Percentiles rank a stretch among this genome's conserved stretches.
Conservation (phyloP, 1,284 basidiomycete genomes). For the Meira nashicola region DNA sequence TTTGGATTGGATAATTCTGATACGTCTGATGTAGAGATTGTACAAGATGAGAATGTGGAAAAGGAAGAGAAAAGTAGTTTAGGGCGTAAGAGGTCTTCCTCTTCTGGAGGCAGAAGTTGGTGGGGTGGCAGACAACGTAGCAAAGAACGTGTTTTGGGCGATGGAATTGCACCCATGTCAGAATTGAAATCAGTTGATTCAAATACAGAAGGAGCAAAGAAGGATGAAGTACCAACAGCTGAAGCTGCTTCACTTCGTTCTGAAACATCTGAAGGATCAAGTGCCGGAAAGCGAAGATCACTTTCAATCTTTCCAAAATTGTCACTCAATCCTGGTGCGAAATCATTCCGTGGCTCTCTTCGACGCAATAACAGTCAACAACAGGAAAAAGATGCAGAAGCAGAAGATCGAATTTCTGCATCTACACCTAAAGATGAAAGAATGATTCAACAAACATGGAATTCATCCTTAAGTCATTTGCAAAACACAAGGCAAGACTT, state of each 20-base stretch:
- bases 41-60: neutral
- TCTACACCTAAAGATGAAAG: neutral
- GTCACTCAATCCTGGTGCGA: constrained; percentile 18
- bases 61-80: neutral
- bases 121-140: constrained; percentile 11
- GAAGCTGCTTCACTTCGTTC: neutral
- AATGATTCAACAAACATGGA: constrained; percentile 1
- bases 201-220: neutral
- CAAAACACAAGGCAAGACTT: constrained; percentile 17
- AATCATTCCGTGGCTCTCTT: constrained; percentile 9
- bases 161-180: neutral
- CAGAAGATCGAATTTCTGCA: neutral
- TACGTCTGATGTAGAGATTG: constrained; percentile 10
- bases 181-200: too few species aligned
- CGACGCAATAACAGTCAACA: neutral
- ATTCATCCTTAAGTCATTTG: constrained; percentile 9
- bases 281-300: constrained; percentile 8
- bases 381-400: neutral
- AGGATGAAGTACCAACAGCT: neutral
- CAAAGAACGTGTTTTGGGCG: constrained; percentile 1
- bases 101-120: constrained; percentile 5
- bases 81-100: neutral
- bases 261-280: neutral
- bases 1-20: constrained; percentile 20
- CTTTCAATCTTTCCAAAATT: constrained; percentile 17